Percentiles rank a stretch among this genome's conserved stretches.
These are phyloP conservation scores for Saitoella complicata DNA, from an alignment of 805 yeast genomes.

Conservation along the genomic window DNA sequence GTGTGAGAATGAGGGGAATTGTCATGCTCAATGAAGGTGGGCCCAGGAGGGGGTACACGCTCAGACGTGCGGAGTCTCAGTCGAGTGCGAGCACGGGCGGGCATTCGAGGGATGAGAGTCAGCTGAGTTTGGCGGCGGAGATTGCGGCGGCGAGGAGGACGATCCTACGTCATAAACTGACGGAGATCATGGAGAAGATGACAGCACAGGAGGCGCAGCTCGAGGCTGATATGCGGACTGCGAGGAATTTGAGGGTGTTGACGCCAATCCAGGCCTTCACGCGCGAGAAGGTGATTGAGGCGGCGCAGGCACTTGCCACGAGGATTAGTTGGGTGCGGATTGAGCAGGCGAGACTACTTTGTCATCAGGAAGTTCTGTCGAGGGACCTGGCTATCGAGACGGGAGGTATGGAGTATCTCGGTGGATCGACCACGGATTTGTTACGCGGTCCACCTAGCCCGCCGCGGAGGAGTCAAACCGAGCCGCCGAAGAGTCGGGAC, in stretches of 20 bases:
- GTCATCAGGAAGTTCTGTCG: constrained; percentile 25
- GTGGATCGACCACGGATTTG: not conserved
- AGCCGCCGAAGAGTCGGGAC: no score
- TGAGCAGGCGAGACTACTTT: constrained; percentile 31
- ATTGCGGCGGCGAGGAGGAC: not conserved
- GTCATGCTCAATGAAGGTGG: not conserved
- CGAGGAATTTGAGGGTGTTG: constrained; percentile 27
- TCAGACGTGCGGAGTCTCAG: constrained; percentile 1
- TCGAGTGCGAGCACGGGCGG: not conserved
- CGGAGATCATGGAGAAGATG: constrained; percentile 23
- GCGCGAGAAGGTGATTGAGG: constrained; percentile 29
- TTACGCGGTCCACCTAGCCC: no score
- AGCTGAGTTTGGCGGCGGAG: constrained; percentile 2
- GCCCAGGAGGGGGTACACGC: not conserved
- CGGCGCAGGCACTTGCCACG: constrained; percentile 33
- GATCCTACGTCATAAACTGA: constrained; percentile 16
- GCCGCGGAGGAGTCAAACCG: no score
- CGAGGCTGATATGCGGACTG: constrained; percentile 22
- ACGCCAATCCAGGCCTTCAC: constrained; percentile 43
- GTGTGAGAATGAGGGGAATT: constrained; percentile 11
- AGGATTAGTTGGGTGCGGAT: constrained; percentile 42
- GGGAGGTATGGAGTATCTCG: constrained; percentile 1
- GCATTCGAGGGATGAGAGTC: constrained; percentile 1
- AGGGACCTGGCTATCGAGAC: constrained; percentile 15
- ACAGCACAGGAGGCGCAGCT: constrained; percentile 21